A percentile compares a stretch with the other conserved stretches of the same genome.
Conservation (phyloP, 2,329 filamentous ascomycete species). For the Xylaria sp. region DNA sequence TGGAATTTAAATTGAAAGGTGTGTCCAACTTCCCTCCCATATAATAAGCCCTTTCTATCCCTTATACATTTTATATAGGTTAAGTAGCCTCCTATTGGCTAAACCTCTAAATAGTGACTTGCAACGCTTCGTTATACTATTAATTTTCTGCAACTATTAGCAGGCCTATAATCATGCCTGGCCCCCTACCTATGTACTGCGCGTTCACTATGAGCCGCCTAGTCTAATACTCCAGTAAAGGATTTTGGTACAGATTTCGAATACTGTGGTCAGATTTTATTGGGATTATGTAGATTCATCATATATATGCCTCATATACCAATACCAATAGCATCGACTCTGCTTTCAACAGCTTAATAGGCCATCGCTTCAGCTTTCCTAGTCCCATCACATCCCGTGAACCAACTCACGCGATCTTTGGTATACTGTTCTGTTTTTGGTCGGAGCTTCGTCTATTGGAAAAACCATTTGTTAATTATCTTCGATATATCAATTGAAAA, state of each 20-base stretch:
- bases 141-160: no score
- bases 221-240: background rate
- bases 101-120: no score
- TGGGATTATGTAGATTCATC: background rate
- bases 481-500: background rate
- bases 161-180: background rate
- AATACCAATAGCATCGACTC: background rate
- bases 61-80: no score
- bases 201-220: background rate
- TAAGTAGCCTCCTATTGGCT: no score
- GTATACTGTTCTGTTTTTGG: slow-evolving; percentile 64
- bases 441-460: slow-evolving; percentile 58
- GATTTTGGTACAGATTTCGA: background rate
- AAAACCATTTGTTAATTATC: background rate
- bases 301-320: background rate
- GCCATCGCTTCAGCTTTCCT: slow-evolving; percentile 9
- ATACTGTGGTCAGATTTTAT: background rate
- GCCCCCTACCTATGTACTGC: background rate
- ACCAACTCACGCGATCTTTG: slow-evolving; percentile 63
- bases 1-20: no score
- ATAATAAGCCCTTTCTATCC: no score
- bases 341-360: background rate
- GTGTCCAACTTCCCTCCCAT: no score
- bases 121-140: no score
- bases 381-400: slow-evolving; percentile 55